Conservation (phyloP, 768 basidiomycete species). For the Trametes sanguinea region DNA sequence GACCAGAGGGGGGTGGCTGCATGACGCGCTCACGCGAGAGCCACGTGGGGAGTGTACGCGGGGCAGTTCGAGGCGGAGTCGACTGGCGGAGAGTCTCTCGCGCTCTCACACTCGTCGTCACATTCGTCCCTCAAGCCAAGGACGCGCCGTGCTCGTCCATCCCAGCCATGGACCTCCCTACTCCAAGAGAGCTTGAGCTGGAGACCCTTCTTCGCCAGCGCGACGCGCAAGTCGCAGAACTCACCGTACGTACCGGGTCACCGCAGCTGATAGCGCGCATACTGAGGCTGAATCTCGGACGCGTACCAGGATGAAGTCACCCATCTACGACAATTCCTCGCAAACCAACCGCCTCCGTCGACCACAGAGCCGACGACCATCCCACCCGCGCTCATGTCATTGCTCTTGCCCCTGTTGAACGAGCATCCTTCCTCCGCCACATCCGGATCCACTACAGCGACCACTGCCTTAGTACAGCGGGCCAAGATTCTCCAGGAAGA, state of each 20-base stretch:
- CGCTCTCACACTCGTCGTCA: constrained; percentile 10
- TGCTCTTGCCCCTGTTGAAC: constrained; percentile 69
- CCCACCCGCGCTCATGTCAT: constrained; percentile 67
- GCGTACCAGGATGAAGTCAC: constrained; percentile 67
- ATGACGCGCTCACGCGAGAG: constrained; percentile 13
- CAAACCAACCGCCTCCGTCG: constrained; percentile 59
- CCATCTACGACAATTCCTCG: constrained; percentile 64
- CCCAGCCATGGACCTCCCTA: constrained; percentile 64
- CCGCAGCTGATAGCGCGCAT: constrained; percentile 15
- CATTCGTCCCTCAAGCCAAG: constrained; percentile 19
- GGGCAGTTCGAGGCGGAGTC: constrained; percentile 25
- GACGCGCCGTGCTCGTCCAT: constrained; percentile 21
- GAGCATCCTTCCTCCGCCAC: constrained; percentile 36
- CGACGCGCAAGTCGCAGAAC: constrained; percentile 69
- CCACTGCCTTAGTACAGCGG: constrained; percentile 75
- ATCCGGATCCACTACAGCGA: constrained; percentile 50
- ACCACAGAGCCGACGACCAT: constrained; percentile 65
- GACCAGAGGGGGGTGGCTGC: not conserved
- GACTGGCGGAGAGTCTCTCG: constrained; percentile 12
- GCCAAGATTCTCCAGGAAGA: constrained; percentile 77
- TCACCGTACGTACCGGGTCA: constrained; percentile 56
- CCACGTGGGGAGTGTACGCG: constrained; percentile 23
- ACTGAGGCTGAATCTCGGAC: constrained; percentile 12
- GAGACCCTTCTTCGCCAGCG: constrained; percentile 76
- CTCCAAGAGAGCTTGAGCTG: constrained; percentile 77